phyloP scores from a whole-genome alignment of 2,329 filamentous ascomycete species.

The Colletotrichum sp. region DNA sequence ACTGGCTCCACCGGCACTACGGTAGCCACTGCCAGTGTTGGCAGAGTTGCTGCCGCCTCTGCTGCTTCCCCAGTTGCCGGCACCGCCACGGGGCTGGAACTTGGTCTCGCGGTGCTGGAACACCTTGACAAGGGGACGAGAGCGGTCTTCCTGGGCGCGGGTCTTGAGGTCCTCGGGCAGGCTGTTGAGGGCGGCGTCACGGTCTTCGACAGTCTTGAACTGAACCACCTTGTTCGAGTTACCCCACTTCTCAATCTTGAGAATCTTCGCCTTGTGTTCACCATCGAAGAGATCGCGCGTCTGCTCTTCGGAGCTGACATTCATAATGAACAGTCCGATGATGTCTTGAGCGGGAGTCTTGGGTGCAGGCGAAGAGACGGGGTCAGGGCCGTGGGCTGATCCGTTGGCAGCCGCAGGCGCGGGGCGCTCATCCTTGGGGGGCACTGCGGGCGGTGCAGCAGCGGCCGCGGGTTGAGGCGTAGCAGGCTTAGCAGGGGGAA shows the following conservation, averaged over 20 bases:
- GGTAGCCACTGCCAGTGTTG: conserved; percentile 73
- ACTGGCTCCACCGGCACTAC: conserved; percentile 82
- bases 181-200: conserved; percentile 77
- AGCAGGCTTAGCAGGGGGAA: conserved; percentile 41
- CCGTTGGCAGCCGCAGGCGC: conserved; percentile 55
- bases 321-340: conserved; percentile 89
- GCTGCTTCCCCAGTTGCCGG: conserved; percentile 71
- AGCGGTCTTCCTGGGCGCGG: conserved; percentile 72
- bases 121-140: conserved; percentile 81
- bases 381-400: conserved; percentile 55
- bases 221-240: conserved; percentile 84
- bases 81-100: conserved; percentile 65
- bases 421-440: conserved; percentile 62
- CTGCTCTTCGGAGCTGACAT: conserved; percentile 82
- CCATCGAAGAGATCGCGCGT: conserved; percentile 82
- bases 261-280: conserved; percentile 82
- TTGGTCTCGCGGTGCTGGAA: conserved; percentile 74
- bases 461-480: conserved; percentile 57
- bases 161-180: conserved; percentile 80
- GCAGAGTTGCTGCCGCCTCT: conserved; percentile 64
- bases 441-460: conserved; percentile 46
- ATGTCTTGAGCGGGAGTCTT: conserved; percentile 70
- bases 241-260: conserved; percentile 79
- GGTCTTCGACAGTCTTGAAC: conserved; percentile 80
- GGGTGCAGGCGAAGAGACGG: conserved; percentile 61